Base-by-base conservation (phyloP, 1,139 yeast genomes). In the Tardiomyces blankii region DNA sequence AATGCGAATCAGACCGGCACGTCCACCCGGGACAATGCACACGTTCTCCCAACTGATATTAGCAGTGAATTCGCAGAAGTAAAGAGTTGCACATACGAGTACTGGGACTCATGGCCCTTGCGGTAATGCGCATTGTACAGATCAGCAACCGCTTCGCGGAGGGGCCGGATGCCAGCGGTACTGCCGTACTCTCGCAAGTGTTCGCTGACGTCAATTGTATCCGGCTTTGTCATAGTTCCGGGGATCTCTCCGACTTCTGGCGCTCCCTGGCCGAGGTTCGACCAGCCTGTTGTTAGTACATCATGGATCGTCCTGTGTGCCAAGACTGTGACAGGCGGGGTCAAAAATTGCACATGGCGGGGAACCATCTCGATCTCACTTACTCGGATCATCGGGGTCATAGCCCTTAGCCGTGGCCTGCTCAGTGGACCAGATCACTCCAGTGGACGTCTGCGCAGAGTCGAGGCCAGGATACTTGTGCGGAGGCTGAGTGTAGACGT, bases 361-460 rank as follows among this genome's bases (percentile, higher is more conserved):
- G 7, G 7, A 7, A 7, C 25, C 9, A 30, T 27, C 30, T 27
- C 30, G 8, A 30, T 5, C 5, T 30, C n/a, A 30, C 35, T 13
- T 9, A 30, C 35, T 46, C 9, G 62, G 62, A 44, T 66, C 69
- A 49, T 74, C 78, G 41, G 68, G 68, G 47, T 69, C 69, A 58
- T 68, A 79, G 0, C 85, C 85, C 58, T 77, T 74, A 49, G 75
- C 82, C 41, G 68, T 63, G 28, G 85, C 85, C 54, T 82, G 68
- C 58, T 79, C 84, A 1, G 84, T 79, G 43, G 78, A 78, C 84
- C 84, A 79, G 49, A 78, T 73, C 18, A 79, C 85, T 48, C 85
- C 85, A 1, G 85, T 79, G 9, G 82, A 77, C 13, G 80, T 74
- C 55, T 78, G 82, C 46, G 72, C 71, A 33, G 78, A 74, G 61